A percentile compares a stretch with the other conserved stretches of the same genome.
These are phyloP conservation scores for Omphalea diandra DNA, from an alignment of 441 rosid genomes.

Conservation along the genomic window DNA sequence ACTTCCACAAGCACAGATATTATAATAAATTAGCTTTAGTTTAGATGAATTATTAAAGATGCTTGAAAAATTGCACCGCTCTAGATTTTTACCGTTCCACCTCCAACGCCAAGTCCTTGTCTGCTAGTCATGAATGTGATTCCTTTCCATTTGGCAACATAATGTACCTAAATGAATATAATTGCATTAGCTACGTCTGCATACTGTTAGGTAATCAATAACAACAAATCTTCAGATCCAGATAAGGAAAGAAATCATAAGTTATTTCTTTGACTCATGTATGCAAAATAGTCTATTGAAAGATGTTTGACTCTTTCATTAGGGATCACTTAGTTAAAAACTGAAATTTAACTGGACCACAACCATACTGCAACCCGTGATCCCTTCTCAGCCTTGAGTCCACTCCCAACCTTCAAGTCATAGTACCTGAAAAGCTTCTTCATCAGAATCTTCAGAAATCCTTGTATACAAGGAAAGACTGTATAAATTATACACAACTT, in stretches of 20 bases:
- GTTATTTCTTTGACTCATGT: background rate
- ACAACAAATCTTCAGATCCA: constrained; percentile 4
- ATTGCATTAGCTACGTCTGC: background rate
- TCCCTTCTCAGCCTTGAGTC: constrained; percentile 76
- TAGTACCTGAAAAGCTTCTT: constrained; percentile 57
- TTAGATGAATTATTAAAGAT: background rate
- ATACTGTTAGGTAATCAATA: background rate
- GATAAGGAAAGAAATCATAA: background rate
- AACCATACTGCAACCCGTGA: constrained; percentile 98
- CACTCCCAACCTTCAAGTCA: constrained; percentile 83
- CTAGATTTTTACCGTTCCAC: constrained; percentile 66
- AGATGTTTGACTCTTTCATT: background rate
- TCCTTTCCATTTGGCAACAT: constrained; percentile 95
- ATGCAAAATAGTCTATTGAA: constrained; percentile 4
- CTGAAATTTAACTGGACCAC: constrained; percentile 51
- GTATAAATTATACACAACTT: background rate
- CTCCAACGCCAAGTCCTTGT: constrained; percentile 90
- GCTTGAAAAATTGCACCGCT: background rate
- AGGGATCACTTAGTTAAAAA: constrained; percentile 11
- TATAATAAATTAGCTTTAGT: background rate
- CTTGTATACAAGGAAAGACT: background rate
- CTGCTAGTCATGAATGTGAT: constrained; percentile 95
- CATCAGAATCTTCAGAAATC: constrained; percentile 26
- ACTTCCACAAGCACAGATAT: background rate
- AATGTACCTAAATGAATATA: constrained; percentile 61